These are phyloP conservation scores for Ascochyta rabiei DNA, from an alignment of 2,329 filamentous ascomycete species.

Conservation along the genomic window DNA sequence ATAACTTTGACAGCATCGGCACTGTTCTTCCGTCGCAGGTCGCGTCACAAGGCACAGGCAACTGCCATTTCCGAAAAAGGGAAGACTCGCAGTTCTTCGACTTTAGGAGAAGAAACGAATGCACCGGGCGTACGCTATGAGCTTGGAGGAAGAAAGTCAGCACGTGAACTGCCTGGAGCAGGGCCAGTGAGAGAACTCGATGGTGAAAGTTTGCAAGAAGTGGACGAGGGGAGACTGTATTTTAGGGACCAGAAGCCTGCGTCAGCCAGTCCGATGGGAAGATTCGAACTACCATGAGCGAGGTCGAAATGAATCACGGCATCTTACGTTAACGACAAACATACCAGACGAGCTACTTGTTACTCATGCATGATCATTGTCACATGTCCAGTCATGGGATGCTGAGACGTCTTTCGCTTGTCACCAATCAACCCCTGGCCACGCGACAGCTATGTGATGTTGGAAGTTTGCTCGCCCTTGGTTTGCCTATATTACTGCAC, in stretches of 20 bases:
- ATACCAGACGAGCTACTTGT: background rate
- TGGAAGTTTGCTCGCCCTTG: too few species aligned
- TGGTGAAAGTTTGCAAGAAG: constrained; percentile 6
- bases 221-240: constrained; percentile 5
- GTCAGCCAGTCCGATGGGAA: constrained; percentile 5
- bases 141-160: background rate
- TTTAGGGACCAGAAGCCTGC: constrained; percentile 13
- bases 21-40: constrained; percentile 18
- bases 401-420: background rate
- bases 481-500: too few species aligned
- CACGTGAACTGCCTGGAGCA: constrained; percentile 18
- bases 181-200: background rate
- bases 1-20: constrained; percentile 1
- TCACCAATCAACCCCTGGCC: too few species aligned
- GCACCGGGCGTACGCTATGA: constrained; percentile 14
- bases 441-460: too few species aligned
- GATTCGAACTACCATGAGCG: constrained; percentile 10
- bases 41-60: constrained; percentile 18
- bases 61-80: constrained; percentile 3
- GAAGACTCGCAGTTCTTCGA: constrained; percentile 8
- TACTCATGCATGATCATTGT: too few species aligned
- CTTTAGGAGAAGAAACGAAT: constrained; percentile 19
- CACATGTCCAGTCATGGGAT: background rate
- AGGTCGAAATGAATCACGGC: background rate
- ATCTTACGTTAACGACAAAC: background rate